Base-by-base conservation (phyloP, 1,284 basidiomycete species). In the Bjerkandera adusta region DNA sequence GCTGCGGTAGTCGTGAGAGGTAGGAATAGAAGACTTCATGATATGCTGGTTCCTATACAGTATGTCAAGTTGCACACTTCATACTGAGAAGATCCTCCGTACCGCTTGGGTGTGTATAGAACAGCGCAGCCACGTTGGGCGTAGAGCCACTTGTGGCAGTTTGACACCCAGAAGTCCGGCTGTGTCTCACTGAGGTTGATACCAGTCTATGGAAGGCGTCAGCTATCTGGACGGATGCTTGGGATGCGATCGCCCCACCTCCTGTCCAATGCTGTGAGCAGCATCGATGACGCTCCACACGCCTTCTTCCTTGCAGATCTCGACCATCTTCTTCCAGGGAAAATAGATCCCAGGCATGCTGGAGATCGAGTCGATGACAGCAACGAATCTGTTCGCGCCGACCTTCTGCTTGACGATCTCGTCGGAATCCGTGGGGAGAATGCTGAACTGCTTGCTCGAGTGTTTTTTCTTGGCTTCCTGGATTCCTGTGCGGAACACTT, bases 121-220 rank as follows among this genome's bases (percentile, higher is more conserved):
- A 88, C 68, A 0, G 89, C 85, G 44, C 77, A 81, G 6, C 79
- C 74, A 5, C 91, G 76, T 61, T 91, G 89, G 4, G 81, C 77
- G 54, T 70, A 81, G 2, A 93, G 67, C 91, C 92, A 93, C 63
- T 93, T 94, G 68, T 92, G 88, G 55, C 83, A 85, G 60, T 91
- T 92, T 3, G 87, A 84, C 15, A 89, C 70, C 79, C 83, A 92
- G 61, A 92, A 92, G 65, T 94, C 91, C 7, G 87, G 85, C 49
- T 75, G 69, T 0, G 71, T 68, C 40, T 72, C 67, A 7, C 70
- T 71, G 36, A 92, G 56, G 60, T 92, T 75, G 44, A 92, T 69
- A 38, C 77, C 66, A 11, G 73, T 26, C 57, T 62, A 20, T 47
- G 16, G 20, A n/a, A 33, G 16, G 37, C 3, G 4, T 21, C 34